A percentile compares a stretch with the other conserved stretches of the same genome.
These are phyloP conservation scores for Lactarius hatsudake DNA, from an alignment of 768 basidiomycete genomes.

Conservation along the genomic window DNA sequence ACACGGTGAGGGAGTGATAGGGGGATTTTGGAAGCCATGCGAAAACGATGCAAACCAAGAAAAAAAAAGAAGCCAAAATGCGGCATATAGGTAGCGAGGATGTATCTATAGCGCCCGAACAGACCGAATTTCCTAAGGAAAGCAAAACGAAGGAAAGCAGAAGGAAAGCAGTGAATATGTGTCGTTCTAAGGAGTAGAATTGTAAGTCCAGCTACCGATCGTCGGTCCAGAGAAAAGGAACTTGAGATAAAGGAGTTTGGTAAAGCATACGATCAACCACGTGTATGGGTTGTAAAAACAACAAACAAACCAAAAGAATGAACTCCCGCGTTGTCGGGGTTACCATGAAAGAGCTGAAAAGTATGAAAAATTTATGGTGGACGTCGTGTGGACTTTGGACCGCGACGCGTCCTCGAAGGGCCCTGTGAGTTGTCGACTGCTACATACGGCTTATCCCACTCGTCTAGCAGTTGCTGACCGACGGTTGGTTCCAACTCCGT, in stretches of 20 bases:
- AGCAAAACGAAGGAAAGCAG: not conserved
- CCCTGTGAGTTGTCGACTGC: conserved; percentile 22
- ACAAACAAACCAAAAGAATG: not conserved
- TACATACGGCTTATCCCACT: conserved; percentile 52
- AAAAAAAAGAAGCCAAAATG: not conserved
- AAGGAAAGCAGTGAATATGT: not conserved
- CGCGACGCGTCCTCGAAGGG: conserved; percentile 4
- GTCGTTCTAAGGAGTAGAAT: too few species aligned
- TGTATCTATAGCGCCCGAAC: not conserved
- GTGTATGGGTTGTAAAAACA: not conserved
- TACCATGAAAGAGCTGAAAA: conserved; percentile 21
- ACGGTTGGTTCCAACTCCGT: conserved; percentile 86
- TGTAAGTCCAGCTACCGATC: not conserved
- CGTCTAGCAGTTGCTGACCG: conserved; percentile 63
- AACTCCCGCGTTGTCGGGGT: not conserved
- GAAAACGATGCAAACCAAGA: not conserved
- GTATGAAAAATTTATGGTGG: not conserved
- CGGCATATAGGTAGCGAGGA: not conserved
- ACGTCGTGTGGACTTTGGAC: conserved; percentile 13
- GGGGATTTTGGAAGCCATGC: not conserved
- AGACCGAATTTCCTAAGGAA: not conserved
- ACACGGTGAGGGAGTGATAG: too few species aligned
- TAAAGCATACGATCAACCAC: not conserved
- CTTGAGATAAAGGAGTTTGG: not conserved
- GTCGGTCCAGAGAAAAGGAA: not conserved